Base-by-base conservation (phyloP, 495 filamentous ascomycete species). In the Penicillium riverlandense region DNA sequence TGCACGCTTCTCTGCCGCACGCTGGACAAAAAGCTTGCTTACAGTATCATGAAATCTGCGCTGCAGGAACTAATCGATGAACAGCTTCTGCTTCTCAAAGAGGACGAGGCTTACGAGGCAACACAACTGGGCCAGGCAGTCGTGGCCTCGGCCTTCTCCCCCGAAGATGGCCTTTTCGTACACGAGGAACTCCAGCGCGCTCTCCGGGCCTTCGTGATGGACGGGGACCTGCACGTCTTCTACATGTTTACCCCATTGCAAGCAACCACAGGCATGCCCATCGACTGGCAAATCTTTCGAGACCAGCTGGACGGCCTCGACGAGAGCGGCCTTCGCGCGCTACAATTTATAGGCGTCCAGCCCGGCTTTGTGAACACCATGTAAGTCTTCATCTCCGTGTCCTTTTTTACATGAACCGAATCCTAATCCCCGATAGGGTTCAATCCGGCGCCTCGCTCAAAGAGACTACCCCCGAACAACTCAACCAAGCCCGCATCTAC, bases 141-240 rank as follows among this genome's bases (percentile, higher is more conserved):
- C 16, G 85, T 92, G 16, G 76, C 80, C 4, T 87, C 86, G 1
- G 78, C 79, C 0, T 72, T 92, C 30, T 74, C 83, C 7, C 87
- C 86, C 0, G 83, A 86, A 46, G 87, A 90, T 53, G 87, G 87
- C 2, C 59, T 88, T 1, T 90, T 88, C 52, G 70, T 90, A 7
- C 70, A 89, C 49, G 69, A 76, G 37, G 87, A 90, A 52, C 67
- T 90, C 42, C 71, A 70, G 44, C 71, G 74, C 46, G 84, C 87
- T 1, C 58, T 90, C 3, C 69, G 77, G 38, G 84, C 80, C 6
- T 92, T 92, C 45, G 86, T 89, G 12, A 80, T 92, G 76, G 85
- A 89, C 53, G 84, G 84, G 12, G 87, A 92, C 38, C 83, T 92
- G 82, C 87, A 92, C 53, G 72, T 89, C 32, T 75, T 90, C 38